Base-by-base conservation (phyloP, 108 stramenopile species). In the Cylindrotheca closterium region DNA sequence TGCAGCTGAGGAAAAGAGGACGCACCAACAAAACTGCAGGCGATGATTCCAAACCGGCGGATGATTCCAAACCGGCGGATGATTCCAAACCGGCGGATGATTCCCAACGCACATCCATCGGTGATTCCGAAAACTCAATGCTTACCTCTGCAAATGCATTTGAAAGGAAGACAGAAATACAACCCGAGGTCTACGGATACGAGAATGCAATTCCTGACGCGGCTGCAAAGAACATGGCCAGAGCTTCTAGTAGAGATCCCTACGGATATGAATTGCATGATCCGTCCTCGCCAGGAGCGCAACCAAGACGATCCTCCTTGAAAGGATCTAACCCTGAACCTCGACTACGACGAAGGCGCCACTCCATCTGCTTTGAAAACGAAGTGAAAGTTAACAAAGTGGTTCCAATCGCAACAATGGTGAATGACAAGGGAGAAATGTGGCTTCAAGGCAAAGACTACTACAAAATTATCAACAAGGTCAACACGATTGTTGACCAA, bases 371-470 rank as follows among this genome's bases (percentile, higher is more conserved):
- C 47, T 72, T 72, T 37, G 37, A 52, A 23, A 50, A 57, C n/a
- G 33, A 58, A 7, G 63, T 72, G 1, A 27, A 31, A n/a, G 56
- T 72, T 18, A 37, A 58, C 15, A 42, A 54, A 15, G 47, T 72
- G 17, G 63, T 51, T 34, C 63, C 71, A 3, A 47, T 51, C 25
- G 18, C 31, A 0, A 25, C 30, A 0, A 22, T 72, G 23, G 55
- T 25, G 7, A 34, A 27, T 0, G 47, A 30, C 25, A 32, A 34
- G 4, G 50, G 63, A 25, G 37, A 42, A 7, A 24, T 72, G 42
- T 72, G 71, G 71, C 64, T 58, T 30, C 71, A 72, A 51, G 56
- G 58, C 28, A 51, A 58, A 4, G 71, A 72, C 45, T 72, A 58
- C 21, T 30, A 63, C 12, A 22, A 5, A 0, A 72, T 72, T 7